Percentiles rank a stretch among this genome's conserved stretches.
These are phyloP conservation scores for Chlorophyllum brunneum DNA, from an alignment of 768 basidiomycete genomes.

Conservation along the genomic window DNA sequence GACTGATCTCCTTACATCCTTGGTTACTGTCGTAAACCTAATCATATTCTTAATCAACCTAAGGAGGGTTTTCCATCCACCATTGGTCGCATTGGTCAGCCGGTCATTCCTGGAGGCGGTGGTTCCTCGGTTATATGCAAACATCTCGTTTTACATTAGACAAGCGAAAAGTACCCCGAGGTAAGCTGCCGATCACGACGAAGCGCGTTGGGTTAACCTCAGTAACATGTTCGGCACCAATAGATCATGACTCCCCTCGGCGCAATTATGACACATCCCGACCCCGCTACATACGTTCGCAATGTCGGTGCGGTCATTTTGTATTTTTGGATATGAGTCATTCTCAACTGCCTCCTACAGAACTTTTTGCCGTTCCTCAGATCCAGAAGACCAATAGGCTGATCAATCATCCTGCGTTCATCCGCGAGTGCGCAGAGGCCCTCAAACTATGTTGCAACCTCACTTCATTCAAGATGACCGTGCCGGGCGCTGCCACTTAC, in stretches of 20 bases:
- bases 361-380: slow-evolving; percentile 13
- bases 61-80: neutral
- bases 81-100: slow-evolving; percentile 56
- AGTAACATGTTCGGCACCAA: slow-evolving; percentile 12
- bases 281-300: slow-evolving; percentile 14
- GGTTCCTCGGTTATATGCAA: slow-evolving; percentile 59
- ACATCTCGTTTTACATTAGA: slow-evolving; percentile 47
- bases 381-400: slow-evolving; percentile 2
- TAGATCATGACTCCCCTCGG: slow-evolving; percentile 59
- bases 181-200: slow-evolving; percentile 29
- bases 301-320: slow-evolving; percentile 13
- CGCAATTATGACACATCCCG: slow-evolving; percentile 42
- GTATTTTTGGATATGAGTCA: neutral
- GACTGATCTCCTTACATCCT: slow-evolving; percentile 31
- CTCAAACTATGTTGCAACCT: slow-evolving; percentile 50
- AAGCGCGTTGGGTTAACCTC: too few species aligned
- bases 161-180: slow-evolving; percentile 56
- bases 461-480: slow-evolving; percentile 51
- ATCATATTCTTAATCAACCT: slow-evolving; percentile 26
- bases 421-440: slow-evolving; percentile 47
- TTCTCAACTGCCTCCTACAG: neutral
- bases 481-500: slow-evolving; percentile 40
- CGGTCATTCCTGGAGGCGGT: slow-evolving; percentile 61
- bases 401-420: slow-evolving; percentile 39
- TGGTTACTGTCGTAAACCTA: slow-evolving; percentile 30